Conservation (phyloP, 306 rosid genomes). For the Boehmeria nivea region DNA sequence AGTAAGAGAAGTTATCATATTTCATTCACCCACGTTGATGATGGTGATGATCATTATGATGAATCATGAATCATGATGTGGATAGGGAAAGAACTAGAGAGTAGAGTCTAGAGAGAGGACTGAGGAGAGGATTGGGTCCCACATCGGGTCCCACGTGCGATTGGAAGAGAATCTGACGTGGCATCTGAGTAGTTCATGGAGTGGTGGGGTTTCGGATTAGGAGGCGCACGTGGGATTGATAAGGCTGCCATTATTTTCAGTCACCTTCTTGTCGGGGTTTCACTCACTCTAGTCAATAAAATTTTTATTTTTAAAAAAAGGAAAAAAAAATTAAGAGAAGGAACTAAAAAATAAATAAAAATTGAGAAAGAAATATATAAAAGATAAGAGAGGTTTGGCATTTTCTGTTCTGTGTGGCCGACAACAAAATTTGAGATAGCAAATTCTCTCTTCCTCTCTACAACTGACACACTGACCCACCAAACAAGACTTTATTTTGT, state of each 20-base stretch:
- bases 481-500: too few species aligned
- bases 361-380: background rate
- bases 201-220: slow-evolving; percentile 59
- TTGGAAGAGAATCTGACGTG: slow-evolving; percentile 14
- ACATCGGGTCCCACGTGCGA: slow-evolving; percentile 14
- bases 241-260: slow-evolving; percentile 45
- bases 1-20: too few species aligned
- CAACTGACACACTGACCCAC: slow-evolving; percentile 23
- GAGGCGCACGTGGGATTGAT: slow-evolving; percentile 75
- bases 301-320: background rate
- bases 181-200: background rate
- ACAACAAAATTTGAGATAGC: slow-evolving; percentile 20
- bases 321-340: background rate
- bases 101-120: background rate
- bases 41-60: too few species aligned
- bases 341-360: background rate
- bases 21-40: too few species aligned
- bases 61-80: too few species aligned
- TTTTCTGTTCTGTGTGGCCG: slow-evolving; percentile 25
- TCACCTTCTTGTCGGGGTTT: slow-evolving; percentile 19
- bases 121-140: background rate
- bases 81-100: too few species aligned
- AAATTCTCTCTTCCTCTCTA: slow-evolving; percentile 15
- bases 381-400: background rate
- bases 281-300: slow-evolving; percentile 6